phyloP scores from a whole-genome alignment of 2,329 filamentous ascomycete species.

The Pseudogymnoascus sp. region DNA sequence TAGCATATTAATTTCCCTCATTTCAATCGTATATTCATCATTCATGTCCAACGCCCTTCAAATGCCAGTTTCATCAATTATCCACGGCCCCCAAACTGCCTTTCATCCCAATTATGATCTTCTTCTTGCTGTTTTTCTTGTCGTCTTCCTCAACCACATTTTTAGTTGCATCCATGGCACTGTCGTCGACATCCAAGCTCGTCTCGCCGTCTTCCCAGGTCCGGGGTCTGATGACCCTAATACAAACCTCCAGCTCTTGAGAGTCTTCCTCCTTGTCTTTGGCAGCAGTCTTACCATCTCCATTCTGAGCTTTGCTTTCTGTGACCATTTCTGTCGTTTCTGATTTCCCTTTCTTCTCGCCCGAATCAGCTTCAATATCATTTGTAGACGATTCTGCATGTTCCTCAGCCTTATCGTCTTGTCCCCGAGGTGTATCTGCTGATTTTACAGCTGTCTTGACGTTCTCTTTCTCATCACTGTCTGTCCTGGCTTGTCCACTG shows the following conservation, averaged over 20 bases:
- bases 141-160: constrained; percentile 12
- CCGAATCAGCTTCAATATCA: background rate
- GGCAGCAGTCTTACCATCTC: constrained; percentile 9
- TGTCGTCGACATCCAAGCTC: constrained; percentile 39
- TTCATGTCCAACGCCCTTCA: background rate
- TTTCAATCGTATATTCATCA: background rate
- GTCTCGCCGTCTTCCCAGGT: constrained; percentile 19
- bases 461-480: constrained; percentile 17
- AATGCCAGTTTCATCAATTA: background rate
- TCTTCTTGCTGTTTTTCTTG: background rate
- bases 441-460: constrained; percentile 14
- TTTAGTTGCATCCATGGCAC: constrained; percentile 38
- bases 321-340: background rate
- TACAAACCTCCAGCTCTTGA: constrained; percentile 21
- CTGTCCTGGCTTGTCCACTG: constrained; percentile 20
- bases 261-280: constrained; percentile 25
- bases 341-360: background rate
- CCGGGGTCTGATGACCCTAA: constrained; percentile 22
- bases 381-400: background rate
- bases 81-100: background rate
- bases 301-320: background rate
- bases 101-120: background rate
- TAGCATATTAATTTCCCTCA: background rate
- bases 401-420: constrained; percentile 16
- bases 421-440: constrained; percentile 18